Evolutionary conservation across 2,329 filamentous ascomycete species (phyloP).

Genomic region (Westerdykella ornata): DNA sequence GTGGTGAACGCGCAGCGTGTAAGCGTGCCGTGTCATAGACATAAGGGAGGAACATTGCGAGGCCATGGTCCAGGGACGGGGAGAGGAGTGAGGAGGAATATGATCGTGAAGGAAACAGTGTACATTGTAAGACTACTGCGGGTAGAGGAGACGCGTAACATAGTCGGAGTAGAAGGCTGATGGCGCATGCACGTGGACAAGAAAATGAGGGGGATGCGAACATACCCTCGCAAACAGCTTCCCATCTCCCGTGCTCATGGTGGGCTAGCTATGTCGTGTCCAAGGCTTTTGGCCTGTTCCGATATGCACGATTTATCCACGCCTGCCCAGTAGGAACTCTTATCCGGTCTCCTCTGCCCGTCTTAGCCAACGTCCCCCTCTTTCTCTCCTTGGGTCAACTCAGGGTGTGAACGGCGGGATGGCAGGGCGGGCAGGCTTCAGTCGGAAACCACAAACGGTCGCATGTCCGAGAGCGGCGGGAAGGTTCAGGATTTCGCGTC

Average conservation of each 20-base stretch:
- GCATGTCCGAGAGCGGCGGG: slow-evolving; percentile 13
- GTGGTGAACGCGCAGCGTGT: slow-evolving; percentile 46
- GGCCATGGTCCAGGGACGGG: slow-evolving; percentile 10
- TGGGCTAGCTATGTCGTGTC: slow-evolving; percentile 28
- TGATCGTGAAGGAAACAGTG: background rate
- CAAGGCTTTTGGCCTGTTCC: slow-evolving; percentile 11
- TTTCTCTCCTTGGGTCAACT: slow-evolving; percentile 10
- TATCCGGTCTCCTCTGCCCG: background rate
- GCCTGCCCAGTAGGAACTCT: slow-evolving; percentile 24
- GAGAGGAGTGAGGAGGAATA: background rate
- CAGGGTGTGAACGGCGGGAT: slow-evolving; percentile 12
- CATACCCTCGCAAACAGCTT: slow-evolving; percentile 97
- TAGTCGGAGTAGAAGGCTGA: slow-evolving; percentile 14
- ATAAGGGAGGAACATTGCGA: slow-evolving; percentile 37
- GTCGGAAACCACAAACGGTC: slow-evolving; percentile 6
- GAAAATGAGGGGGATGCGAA: slow-evolving; percentile 23
- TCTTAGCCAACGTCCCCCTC: slow-evolving; percentile 19
- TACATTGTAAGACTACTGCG: slow-evolving; percentile 4
- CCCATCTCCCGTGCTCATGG: slow-evolving; percentile 70
- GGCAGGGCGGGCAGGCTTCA: slow-evolving; percentile 7
- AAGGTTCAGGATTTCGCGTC: background rate
- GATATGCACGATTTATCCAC: slow-evolving; percentile 15
- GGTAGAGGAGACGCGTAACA: slow-evolving; percentile 3
- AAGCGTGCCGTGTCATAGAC: slow-evolving; percentile 42
- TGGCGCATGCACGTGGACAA: slow-evolving; percentile 6